Base-by-base conservation (phyloP, 331 rosid genomes). In the Pyrus hybrid region DNA sequence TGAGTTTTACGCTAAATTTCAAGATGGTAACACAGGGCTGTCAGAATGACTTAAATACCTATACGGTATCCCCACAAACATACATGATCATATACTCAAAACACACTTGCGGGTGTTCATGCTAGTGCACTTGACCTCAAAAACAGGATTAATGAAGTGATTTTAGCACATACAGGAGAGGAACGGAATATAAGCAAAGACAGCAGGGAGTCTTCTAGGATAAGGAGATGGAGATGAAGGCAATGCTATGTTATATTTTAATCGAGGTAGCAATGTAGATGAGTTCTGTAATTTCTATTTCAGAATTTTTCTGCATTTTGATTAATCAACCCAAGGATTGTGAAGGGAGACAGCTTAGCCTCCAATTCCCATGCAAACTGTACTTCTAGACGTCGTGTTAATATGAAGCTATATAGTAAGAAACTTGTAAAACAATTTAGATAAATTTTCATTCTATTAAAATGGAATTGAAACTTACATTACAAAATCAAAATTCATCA, bases 361-460 rank as follows among this genome's bases (percentile, higher is more conserved):
- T 72, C 63, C 25, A 51, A 71, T 51, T 29, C 57, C 2, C 54
- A 72, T 37, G 20, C 23, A 72, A 22, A 6, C 18, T 60, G 57
- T 72, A 72, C 13, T 60, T 58, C 76, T 25, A 20, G 58, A 72
- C 22, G 54, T 6, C 23, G 13, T 57, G 25, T 22, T 57, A 57
- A 5, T 18, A 37, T 43, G 3, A 23, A 72, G 1, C n/a, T 22
- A n/a, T 71, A 4, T 41, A 43, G 51, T 63, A 41, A 60, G 41
- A 22, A 35, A 57, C 76, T 5, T 73, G 21, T 63, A 35, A 81
- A 70, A 32, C 30, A 74, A 22, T 23, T 76, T 64, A n/a, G 51
- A 71, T 74, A 79, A 57, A 67, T 71, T 67, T 73, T 64, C 22
- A 32, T 54, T 53, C 62, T 63, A 58, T 71, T 41, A 70, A 67